phyloP scores from a whole-genome alignment of 768 basidiomycete genomes.

The Brasilioporus rufonigricans region DNA sequence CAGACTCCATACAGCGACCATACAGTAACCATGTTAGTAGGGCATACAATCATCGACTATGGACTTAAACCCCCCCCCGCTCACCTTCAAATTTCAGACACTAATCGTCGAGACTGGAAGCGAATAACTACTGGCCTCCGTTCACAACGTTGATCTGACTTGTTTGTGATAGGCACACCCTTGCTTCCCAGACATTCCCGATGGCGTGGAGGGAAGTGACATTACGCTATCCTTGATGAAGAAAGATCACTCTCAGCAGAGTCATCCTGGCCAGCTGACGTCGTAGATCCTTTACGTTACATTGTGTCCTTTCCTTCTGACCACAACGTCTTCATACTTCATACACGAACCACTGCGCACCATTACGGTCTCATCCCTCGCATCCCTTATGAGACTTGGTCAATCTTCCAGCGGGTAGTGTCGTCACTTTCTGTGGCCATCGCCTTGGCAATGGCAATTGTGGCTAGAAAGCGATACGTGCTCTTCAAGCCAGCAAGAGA shows the following conservation, averaged over 20 bases:
- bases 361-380: rapidly evolving
- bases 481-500: conserved; percentile 10
- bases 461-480: conserved; percentile 16
- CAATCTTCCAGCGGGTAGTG: conserved; percentile 7
- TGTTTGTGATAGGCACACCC: not conserved
- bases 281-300: conserved; percentile 6
- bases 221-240: not conserved
- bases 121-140: too few relatives aligned
- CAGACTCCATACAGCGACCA: too few relatives aligned
- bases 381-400: not conserved
- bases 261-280: not conserved
- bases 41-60: too few relatives aligned
- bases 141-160: too few relatives aligned
- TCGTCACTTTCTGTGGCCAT: conserved; percentile 12
- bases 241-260: not conserved
- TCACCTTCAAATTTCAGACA: too few relatives aligned
- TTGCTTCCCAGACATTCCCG: not conserved
- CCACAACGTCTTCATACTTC: conserved; percentile 6
- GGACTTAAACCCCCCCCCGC: too few relatives aligned
- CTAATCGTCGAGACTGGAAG: too few relatives aligned
- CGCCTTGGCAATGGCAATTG: conserved; percentile 14
- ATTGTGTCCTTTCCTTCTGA: conserved; percentile 3
- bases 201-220: not conserved
- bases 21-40: too few relatives aligned
- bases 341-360: too few relatives aligned